Percentiles rank a stretch among this genome's conserved stretches.
Conservation (phyloP, 768 basidiomycete species). For the Amanita subjunquillea region DNA sequence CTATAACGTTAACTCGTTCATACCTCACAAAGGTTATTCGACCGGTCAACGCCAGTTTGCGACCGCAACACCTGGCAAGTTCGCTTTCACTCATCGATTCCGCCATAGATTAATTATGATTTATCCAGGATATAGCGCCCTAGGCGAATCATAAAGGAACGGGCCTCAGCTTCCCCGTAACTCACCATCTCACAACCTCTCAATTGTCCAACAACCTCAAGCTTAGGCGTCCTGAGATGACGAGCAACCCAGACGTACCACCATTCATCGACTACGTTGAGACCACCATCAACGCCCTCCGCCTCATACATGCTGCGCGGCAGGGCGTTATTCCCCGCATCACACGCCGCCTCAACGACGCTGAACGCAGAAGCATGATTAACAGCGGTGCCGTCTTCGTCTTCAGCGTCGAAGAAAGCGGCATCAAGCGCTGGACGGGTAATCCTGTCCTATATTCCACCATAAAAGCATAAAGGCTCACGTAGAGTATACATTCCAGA, state of each 20-base stretch:
- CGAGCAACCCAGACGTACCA: constrained; percentile 44
- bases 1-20: constrained; percentile 27
- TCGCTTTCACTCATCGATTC: constrained; percentile 24
- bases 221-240: constrained; percentile 34
- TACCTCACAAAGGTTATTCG: constrained; percentile 29
- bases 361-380: constrained; percentile 61
- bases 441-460: constrained; percentile 9
- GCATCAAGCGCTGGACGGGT: constrained; percentile 85
- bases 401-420: constrained; percentile 82
- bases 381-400: constrained; percentile 70
- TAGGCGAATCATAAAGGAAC: constrained; percentile 32
- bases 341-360: constrained; percentile 74
- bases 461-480: constrained; percentile 8
- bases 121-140: constrained; percentile 25
- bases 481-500: constrained; percentile 20
- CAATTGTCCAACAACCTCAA: constrained; percentile 49
- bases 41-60: constrained; percentile 25
- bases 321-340: constrained; percentile 74
- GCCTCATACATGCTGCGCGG: constrained; percentile 75
- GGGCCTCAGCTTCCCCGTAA: constrained; percentile 28
- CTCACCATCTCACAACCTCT: constrained; percentile 29
- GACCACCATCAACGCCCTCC: constrained; percentile 70
- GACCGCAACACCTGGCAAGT: constrained; percentile 18
- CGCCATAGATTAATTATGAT: constrained; percentile 26
- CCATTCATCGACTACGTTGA: constrained; percentile 77